Evolutionary conservation across 805 yeast genomes (phyloP), one percentile per base, ranked within the genome.

Genomic region (Pichia deserticola): DNA sequence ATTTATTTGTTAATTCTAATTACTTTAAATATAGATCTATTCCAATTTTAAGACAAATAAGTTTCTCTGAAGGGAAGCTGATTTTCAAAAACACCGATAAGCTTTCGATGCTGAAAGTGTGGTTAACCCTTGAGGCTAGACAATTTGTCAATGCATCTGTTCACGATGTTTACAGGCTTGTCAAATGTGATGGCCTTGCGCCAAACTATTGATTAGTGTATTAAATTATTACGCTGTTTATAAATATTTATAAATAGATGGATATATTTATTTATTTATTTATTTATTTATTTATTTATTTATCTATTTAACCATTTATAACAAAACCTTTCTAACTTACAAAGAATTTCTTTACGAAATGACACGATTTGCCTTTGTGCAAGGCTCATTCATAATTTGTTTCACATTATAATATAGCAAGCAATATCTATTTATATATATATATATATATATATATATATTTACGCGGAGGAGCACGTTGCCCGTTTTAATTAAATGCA

Each of bases 91-190:
- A 76, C 62, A 76, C 76, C 40, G 82, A 82, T 55, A 75, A 82
- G n/a, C 54, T 86, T 32, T 81, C 86, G 27, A 87, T 92, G 96
- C 68, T 87, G 51, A 86, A 87, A 63, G 89, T 92, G 11, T 92
- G 97, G 97, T 60, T 88, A 46, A 90, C 95, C 0, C 70, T 92
- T 37, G 98, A 92, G 67, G 85, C 87, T 5, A 78, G 97, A 60
- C 93, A 86, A 64, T 81, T 90, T 59, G 82, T 92, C 64, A 81
- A 75, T 56, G 87, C 95, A 25, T 84, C 96, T 3, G 77, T 89
- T 10, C 86, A 84, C 61, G 96, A 84, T 57, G 86, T 82, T 64
- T 63, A 78, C 61, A 67, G 68, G 45, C 68, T 82, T 54, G 82
- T 84, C 51, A 79, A 80, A 57, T 77, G 81, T 12, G 89, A 84